phyloP scores from a whole-genome alignment of 768 basidiomycete species.

The Pulveroboletus ravenelii region DNA sequence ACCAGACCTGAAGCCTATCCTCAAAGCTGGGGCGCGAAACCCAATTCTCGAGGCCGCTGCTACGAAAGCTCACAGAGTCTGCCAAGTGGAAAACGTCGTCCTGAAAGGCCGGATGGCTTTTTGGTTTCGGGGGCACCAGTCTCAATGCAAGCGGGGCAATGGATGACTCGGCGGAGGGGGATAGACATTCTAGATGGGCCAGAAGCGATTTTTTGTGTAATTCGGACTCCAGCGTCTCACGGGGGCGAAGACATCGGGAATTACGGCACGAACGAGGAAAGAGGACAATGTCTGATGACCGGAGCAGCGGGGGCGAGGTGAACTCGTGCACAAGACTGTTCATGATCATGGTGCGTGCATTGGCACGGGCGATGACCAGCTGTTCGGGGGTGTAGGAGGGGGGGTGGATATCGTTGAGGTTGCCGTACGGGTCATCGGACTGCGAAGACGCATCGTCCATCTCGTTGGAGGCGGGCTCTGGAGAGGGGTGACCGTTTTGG shows the following conservation, averaged over 20 bases:
- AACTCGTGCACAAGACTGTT: conserved; percentile 41
- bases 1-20: conserved; percentile 58
- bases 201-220: conserved; percentile 52
- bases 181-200: conserved; percentile 38
- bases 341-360: conserved; percentile 40
- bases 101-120: conserved; percentile 33
- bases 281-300: conserved; percentile 29
- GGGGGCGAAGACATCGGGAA: conserved; percentile 32
- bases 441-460: conserved; percentile 35
- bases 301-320: conserved; percentile 48
- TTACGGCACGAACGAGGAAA: conserved; percentile 59
- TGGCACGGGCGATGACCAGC: conserved; percentile 32
- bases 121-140: conserved; percentile 23
- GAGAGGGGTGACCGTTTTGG: conserved; percentile 17
- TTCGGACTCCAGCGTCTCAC: conserved; percentile 39
- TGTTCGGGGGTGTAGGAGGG: conserved; percentile 22
- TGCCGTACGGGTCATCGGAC: conserved; percentile 34
- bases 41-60: conserved; percentile 65
- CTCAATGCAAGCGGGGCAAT: conserved; percentile 44
- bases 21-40: conserved; percentile 71
- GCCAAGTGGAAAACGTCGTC: conserved; percentile 20
- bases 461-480: conserved; percentile 21
- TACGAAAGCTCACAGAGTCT: conserved; percentile 26
- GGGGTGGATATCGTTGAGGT: conserved; percentile 13
- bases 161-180: conserved; percentile 38